Conservation (phyloP, 2,329 filamentous ascomycete species). For the Epichloe scottii region DNA sequence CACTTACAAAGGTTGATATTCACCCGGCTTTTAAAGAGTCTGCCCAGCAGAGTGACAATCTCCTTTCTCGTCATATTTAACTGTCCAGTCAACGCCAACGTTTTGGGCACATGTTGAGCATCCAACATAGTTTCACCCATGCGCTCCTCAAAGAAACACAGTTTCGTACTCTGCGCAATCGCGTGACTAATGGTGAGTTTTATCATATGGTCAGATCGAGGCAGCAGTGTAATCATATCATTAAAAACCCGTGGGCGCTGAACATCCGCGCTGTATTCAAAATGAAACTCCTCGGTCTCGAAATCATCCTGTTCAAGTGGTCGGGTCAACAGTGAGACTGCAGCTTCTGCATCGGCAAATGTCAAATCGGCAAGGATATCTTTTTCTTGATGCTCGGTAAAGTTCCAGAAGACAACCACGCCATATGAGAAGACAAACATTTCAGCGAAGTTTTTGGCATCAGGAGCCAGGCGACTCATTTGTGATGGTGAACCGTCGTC, state of each 20-base stretch:
- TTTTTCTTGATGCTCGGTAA: conserved; percentile 90
- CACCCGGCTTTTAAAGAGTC: conserved; percentile 84
- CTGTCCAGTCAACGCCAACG: conserved; percentile 76
- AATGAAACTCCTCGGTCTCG: conserved; percentile 96
- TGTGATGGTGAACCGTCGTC: conserved; percentile 33
- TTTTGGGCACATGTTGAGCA: conserved; percentile 83
- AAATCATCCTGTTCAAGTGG: conserved; percentile 82
- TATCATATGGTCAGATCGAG: conserved; percentile 91
- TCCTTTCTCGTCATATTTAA: conserved; percentile 85
- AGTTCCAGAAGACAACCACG: conserved; percentile 98
- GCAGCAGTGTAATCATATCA: conserved; percentile 96
- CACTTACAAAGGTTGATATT: conserved; percentile 91
- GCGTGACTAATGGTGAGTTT: conserved; percentile 96
- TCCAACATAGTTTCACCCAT: conserved; percentile 92
- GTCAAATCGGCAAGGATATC: conserved; percentile 90
- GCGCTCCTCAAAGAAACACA: conserved; percentile 89
- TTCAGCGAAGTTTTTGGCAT: conserved; percentile 74
- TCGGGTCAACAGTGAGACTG: conserved; percentile 57
- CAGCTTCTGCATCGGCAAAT: conserved; percentile 61
- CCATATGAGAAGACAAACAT: conserved; percentile 97
- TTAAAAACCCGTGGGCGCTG: conserved; percentile 89
- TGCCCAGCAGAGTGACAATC: conserved; percentile 82
- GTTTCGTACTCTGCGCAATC: conserved; percentile 91
- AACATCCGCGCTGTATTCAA: conserved; percentile 83
- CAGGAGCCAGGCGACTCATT: conserved; percentile 49